Evolutionary conservation across 1,284 basidiomycete species (phyloP).

Genomic region (Rhizoctonia solani): DNA sequence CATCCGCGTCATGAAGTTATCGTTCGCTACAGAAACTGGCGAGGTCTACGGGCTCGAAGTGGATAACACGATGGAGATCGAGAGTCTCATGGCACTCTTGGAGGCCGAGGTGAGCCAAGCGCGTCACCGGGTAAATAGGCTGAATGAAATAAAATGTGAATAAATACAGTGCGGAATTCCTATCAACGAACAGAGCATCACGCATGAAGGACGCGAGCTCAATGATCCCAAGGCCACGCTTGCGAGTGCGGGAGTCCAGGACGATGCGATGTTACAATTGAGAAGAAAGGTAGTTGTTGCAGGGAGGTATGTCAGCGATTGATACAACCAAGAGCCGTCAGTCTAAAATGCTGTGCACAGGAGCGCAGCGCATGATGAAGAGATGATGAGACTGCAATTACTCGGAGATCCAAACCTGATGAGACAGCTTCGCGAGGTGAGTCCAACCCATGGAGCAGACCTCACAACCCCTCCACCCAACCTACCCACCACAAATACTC

Average conservation of each 20-base stretch:
- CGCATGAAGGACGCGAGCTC: conserved; percentile 65
- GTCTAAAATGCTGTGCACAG: too few relatives aligned
- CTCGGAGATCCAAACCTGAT: conserved; percentile 83
- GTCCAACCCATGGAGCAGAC: conserved; percentile 42
- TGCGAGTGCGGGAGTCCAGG: conserved; percentile 61
- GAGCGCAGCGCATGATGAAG: conserved; percentile 74
- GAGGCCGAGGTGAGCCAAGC: conserved; percentile 81
- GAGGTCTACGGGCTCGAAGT: conserved; percentile 79
- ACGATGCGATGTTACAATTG: conserved; percentile 68
- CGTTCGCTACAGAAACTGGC: conserved; percentile 79
- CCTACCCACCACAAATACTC: background rate
- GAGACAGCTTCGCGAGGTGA: conserved; percentile 70
- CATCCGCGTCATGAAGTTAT: conserved; percentile 69
- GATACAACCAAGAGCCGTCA: too few relatives aligned
- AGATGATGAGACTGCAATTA: conserved; percentile 87
- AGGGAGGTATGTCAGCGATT: conserved; percentile 64
- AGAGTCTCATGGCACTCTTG: conserved; percentile 85
- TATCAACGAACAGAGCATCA: conserved; percentile 69
- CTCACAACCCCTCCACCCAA: too few relatives aligned
- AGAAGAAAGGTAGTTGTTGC: conserved; percentile 63
- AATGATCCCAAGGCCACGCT: conserved; percentile 67
- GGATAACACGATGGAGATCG: conserved; percentile 83
- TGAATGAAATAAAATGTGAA: background rate
- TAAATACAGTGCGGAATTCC: conserved; percentile 67
- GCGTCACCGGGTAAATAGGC: background rate